Evolutionary conservation across 192 early-diverging fungal species (phyloP), one percentile per base, ranked within the genome.

Genomic region (Bifiguratus adelaidae): DNA sequence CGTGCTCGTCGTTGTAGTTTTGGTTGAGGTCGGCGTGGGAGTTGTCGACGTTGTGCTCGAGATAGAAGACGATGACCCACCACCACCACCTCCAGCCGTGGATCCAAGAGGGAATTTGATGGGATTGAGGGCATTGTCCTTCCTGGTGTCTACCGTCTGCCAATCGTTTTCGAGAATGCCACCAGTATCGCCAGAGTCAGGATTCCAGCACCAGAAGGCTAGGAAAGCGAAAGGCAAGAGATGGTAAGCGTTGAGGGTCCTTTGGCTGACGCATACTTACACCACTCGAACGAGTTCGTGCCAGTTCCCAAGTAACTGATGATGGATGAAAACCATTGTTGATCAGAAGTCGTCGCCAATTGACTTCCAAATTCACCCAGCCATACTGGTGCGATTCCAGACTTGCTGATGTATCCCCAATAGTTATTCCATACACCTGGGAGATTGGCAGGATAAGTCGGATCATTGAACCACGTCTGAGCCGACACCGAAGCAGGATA

Each of bases 131-230:
- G 21, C 21, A 4, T 20, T 24, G 16, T 41, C 40, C 4, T 41
- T 41, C 4, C 21, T 12, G 3, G 3, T 7, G 7, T 53, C 48
- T 30, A 20, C 18, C 6, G 34, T 34, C 26, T 47, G 18, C 28
- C 51, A 58, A 37, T 60, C 58, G 29, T 60, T n/a, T 11, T 27
- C n/a, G 4, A 60, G 48, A 13, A 60, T 19, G 8, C 58, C 58
- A 16, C 62, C 58, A 37, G 58, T 60, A 28, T 60, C 58, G 22
- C 58, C 58, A 56, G 62, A 65, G 24, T 60, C 41, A 44, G 56
- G 58, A 22, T 60, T 60, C 62, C 58, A 60, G 12, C 60, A 52
- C 58, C 58, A 60, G 62, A 38, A 66, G 22, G 60, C 47, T n/a
- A n/a, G n/a, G n/a, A n/a, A n/a, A n/a, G n/a, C n/a, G n/a, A n/a